Evolutionary conservation across 148 eudicot species (phyloP), one percentile per base, ranked within the genome.

Genomic region (Gaultheria prostrata): DNA sequence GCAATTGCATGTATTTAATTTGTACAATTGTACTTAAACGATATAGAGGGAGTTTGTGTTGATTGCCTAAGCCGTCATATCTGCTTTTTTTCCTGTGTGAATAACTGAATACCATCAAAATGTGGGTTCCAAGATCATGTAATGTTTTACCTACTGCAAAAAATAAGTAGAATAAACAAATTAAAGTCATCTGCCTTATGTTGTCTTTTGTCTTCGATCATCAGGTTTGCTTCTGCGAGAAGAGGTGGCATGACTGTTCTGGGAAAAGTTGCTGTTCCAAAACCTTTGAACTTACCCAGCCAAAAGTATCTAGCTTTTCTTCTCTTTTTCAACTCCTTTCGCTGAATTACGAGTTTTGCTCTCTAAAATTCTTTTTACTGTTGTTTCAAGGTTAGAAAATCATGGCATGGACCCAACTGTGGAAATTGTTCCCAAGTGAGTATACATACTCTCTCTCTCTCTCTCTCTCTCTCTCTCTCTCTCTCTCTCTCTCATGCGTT

Each of bases 371-470:
- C 65, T 78, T 84, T 86, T 57, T 24, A 59, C 67, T 77, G 28
- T 82, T 81, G 63, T 85, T 89, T 95, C 77, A 89, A 97, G 99
- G 93, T 90, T 92, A 91, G 98, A 97, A 88, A 97, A 95, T 85
- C 98, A 94, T 85, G 99, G 99, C 57, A 80, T 93, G 93, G 98
- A 95, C 85, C 99, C 97, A 50, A 93, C 84, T 81, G 99, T 95
- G 73, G 98, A 95, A 87, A 93, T 95, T 87, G 98, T 97, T 88
- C 99, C 99, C 88, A 97, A 95, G 99, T 97, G 91, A 95, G 99
- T 91, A 24, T 63, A 56, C 77, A 83, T 77, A n/a, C 7, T 35
- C 53, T 69, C 11, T 1, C 61, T 56, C 61, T 56, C 63, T 57
- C 21, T 15, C 61, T 15, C 26, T 57, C 21, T 15, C 61, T 15